Base-by-base conservation (phyloP, 169 alveolate species). In the Eimeria necatrix region DNA sequence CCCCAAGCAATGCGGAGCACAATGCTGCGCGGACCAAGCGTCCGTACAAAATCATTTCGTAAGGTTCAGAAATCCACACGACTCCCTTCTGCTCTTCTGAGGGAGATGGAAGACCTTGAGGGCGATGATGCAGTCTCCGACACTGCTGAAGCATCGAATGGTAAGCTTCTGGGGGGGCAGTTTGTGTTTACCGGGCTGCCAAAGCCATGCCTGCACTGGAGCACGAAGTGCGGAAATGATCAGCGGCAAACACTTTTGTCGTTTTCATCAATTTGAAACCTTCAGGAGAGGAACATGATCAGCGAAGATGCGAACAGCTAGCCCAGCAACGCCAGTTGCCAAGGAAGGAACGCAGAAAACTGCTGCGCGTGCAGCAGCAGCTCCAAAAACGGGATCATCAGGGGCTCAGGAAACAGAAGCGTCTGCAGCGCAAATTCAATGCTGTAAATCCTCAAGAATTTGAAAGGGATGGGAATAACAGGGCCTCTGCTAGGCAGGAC, bases 321-420 rank as follows among this genome's bases (percentile, higher is more conserved):
- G 24, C 74, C 24, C 92, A 85, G 18, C 92, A 24, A 16, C 78
- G 48, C 76, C 81, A 85, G 80, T 22, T 85, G 80, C 49, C 92
- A 20, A 76, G 92, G 10, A 85, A 85, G 18, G 92, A 56, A 46
- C 92, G 92, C 8, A 85, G 92, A n/a, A 85, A 85, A n/a, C 92
- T 20, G 64, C 92, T 85, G 61, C 92, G 92, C 18, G 49, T 20
- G 53, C 93, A 80, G 86, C 93, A 59, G 73, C 95, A 52, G 26
- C 90, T 80, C 87, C 71, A 80, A 59, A 86, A 92, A 64, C 24
- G 48, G 51, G 93, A 52, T 14, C 85, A 64, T 8, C 91, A 70
- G 52, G 49, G 26, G 87, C 32, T 64, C 10, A 51, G 68, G 59
- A 68, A 61, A 68, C 3, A 53, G 26, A 70, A 68, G 6, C 71